Evolutionary conservation across 257 asterid species (phyloP), one percentile per base, ranked within the genome.

Genomic region (Nicotiana benthamiana): DNA sequence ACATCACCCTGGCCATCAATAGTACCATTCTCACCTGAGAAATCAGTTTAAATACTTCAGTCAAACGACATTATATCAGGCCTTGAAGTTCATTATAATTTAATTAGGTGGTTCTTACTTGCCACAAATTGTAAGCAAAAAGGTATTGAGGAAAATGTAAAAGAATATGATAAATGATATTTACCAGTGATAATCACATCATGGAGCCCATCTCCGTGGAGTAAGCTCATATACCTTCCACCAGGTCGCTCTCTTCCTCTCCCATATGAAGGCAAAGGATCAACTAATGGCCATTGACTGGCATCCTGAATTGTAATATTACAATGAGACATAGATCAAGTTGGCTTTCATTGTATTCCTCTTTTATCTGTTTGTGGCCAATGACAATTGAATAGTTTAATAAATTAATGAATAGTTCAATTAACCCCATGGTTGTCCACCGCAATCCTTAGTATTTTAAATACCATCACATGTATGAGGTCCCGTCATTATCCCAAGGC

Each of bases 161-260:
- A 43, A 4, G 36, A 75, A 0, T 27, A 59, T 28, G 32, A 4
- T 12, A 28, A 10, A 40, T 60, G 43, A 84, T 32, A 85, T 86
- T 32, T 24, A 92, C 98, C 97, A 68, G 99, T 94, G 85, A 96
- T 94, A 36, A 96, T 85, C 75, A 96, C 98, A 83, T 96, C 99
- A 32, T 83, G 96, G 22, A 96, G 92, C 53, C 98, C 96, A 78
- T 96, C 85, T 17, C 99, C 98, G 64, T 94, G 96, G 86, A 96
- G 87, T 86, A 95, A 93, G 92, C 98, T 93, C 85, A 86, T 82
- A 83, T 95, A 95, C 89, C 99, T 88, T 84, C 93, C 96, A 56
- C 99, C 99, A 6, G 98, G 98, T 36, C 86, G 89, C 84, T 95
- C 99, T 87, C 98, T 87, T 83, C 99, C 99, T 88, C 98, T 90